These are phyloP conservation scores for Fusarium metavorans DNA, from an alignment of 2,329 filamentous ascomycete genomes.

Conservation along the genomic window DNA sequence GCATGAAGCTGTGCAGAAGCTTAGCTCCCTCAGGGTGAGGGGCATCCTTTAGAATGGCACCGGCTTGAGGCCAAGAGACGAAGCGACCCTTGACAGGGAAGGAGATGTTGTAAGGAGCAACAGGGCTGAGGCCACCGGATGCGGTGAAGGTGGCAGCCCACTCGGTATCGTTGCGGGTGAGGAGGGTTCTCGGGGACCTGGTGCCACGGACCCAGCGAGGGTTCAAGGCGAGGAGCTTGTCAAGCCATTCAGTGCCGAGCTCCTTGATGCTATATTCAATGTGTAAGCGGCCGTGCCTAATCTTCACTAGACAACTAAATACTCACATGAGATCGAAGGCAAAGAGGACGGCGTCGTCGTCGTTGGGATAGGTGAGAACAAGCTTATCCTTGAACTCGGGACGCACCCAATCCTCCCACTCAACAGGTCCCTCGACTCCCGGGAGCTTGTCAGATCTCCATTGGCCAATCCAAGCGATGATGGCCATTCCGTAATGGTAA, in stretches of 20 bases:
- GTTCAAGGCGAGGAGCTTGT: slow-evolving; percentile 60
- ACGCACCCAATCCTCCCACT: slow-evolving; percentile 57
- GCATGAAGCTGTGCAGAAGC: slow-evolving; percentile 21
- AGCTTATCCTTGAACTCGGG: slow-evolving; percentile 66
- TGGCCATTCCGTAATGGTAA: slow-evolving; percentile 55
- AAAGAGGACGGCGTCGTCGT: slow-evolving; percentile 67
- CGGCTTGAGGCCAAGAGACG: slow-evolving; percentile 60
- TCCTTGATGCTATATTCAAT: slow-evolving; percentile 48
- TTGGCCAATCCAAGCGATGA: slow-evolving; percentile 52
- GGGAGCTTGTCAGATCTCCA: slow-evolving; percentile 47
- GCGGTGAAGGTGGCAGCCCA: slow-evolving; percentile 52
- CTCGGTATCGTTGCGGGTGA: slow-evolving; percentile 45
- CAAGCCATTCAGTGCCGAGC: slow-evolving; percentile 60
- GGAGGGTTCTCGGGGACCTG: slow-evolving; percentile 54
- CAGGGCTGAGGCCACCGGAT: slow-evolving; percentile 27
- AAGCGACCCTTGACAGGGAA: slow-evolving; percentile 55
- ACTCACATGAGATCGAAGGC: slow-evolving; percentile 62
- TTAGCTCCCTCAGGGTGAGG: slow-evolving; percentile 31
- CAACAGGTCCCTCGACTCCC: slow-evolving; percentile 46
- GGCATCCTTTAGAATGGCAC: slow-evolving; percentile 14
- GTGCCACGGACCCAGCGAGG: slow-evolving; percentile 66
- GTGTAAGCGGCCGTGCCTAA: not conserved
- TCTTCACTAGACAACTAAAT: too few species aligned
- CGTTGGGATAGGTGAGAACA: slow-evolving; percentile 67
- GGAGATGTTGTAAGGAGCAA: slow-evolving; percentile 37